These are phyloP conservation scores for Solanum chmielewskii DNA, from an alignment of 257 asterid genomes.

Conservation along the genomic window DNA sequence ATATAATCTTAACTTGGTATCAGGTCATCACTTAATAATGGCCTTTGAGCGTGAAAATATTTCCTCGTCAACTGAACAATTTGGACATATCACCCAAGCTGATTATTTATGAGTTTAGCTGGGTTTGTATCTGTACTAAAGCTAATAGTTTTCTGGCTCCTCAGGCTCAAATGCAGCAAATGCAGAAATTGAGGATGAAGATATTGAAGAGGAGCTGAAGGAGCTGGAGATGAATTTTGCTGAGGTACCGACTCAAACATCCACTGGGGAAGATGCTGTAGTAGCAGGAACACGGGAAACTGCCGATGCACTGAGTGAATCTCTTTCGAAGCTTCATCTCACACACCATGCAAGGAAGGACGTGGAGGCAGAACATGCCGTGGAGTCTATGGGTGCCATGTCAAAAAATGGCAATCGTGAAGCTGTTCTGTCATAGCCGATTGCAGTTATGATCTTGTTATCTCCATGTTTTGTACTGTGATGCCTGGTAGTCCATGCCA, in stretches of 20 bases:
- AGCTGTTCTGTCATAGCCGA: slow-evolving; percentile 19
- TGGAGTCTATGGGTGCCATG: neutral
- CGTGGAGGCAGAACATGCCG: slow-evolving; percentile 2
- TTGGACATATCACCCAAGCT: neutral
- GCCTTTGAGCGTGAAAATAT: neutral
- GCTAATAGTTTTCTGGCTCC: neutral
- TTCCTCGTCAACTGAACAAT: neutral
- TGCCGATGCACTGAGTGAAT: slow-evolving; percentile 34
- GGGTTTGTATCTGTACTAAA: neutral
- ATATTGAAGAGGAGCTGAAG: slow-evolving; percentile 55
- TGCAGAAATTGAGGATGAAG: slow-evolving; percentile 48
- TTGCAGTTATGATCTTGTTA: neutral
- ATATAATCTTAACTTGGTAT: neutral
- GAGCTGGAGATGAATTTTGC: slow-evolving; percentile 40
- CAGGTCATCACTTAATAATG: neutral
- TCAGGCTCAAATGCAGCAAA: slow-evolving; percentile 27
- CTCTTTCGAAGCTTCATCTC: slow-evolving; percentile 41
- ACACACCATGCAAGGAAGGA: slow-evolving; percentile 10
- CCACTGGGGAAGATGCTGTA: slow-evolving; percentile 1
- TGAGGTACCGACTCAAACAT: slow-evolving; percentile 10
- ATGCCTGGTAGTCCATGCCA: neutral
- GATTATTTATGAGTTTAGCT: neutral
- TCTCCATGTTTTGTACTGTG: neutral
- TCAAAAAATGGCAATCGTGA: slow-evolving; percentile 19
- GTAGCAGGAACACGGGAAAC: slow-evolving; percentile 16